Evolutionary conservation across 805 yeast species (phyloP), one percentile per base, ranked within the genome.

Genomic region (Clavispora phyllophila): DNA sequence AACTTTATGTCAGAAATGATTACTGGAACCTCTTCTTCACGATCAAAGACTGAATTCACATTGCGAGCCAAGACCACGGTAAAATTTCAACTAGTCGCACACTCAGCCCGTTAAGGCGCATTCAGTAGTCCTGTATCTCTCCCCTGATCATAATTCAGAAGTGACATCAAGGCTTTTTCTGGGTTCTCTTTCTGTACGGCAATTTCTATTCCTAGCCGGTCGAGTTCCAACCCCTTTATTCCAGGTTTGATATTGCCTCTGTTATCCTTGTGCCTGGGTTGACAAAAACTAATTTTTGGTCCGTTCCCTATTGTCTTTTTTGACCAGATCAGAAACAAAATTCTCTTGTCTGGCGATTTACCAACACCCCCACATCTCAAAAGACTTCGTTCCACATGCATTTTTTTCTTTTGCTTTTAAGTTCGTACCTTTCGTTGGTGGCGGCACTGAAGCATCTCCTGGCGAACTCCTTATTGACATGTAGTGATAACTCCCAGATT

Each of bases 401-500:
- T 29, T 29, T 29, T 29, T 29, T 29, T n/a, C 33, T 29, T 29
- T 15, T 29, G 19, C 3, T 29, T 10, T 29, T 29, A 20, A 29
- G 20, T 29, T 15, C 33, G 15, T 20, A 45, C 15, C 15, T 40
- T 33, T 43, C 41, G 41, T 15, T 49, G 7, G 55, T 48, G 7
- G 24, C 43, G 8, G 69, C 61, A 19, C 48, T 33, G 20, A 50
- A 47, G 23, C 54, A 51, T 43, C 60, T 81, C 43, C 68, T 63
- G 48, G 76, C 93, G 0, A 62, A 79, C 15, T 87, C 97, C 8
- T 71, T 93, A 51, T 69, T 91, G 53, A 87, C 98, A 31, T 93
- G 99, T 70, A 90, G 89, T 96, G 83, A 81, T 34, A 71, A 85
- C 61, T 90, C 99, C 7, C 84, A 81, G 59, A 81, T 93, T 54